phyloP scores from a whole-genome alignment of 2,329 filamentous ascomycete genomes.

The Colletotrichum sp. region DNA sequence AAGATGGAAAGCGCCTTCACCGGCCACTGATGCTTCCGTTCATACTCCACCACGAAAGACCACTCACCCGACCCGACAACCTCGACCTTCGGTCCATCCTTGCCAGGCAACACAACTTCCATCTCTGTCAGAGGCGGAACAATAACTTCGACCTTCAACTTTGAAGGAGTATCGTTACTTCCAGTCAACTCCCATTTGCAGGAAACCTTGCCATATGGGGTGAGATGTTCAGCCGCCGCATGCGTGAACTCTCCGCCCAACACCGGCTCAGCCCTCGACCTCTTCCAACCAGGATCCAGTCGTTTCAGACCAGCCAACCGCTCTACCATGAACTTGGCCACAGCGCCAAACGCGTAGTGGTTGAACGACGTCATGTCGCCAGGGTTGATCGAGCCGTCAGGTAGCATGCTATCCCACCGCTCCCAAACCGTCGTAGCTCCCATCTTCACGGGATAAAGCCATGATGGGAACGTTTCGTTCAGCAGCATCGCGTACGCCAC shows the following conservation, averaged over 20 bases:
- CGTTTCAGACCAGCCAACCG: slow-evolving; percentile 25
- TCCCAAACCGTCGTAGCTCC: slow-evolving; percentile 46
- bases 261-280: neutral
- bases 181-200: neutral
- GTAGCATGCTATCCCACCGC: slow-evolving; percentile 43
- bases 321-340: slow-evolving; percentile 40
- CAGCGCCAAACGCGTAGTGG: slow-evolving; percentile 43
- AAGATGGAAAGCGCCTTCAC: neutral
- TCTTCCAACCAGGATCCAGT: slow-evolving; percentile 27
- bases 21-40: slow-evolving; percentile 1
- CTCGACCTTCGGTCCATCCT: neutral
- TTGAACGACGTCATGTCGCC: slow-evolving; percentile 47
- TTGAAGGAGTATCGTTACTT: neutral
- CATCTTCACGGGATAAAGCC: slow-evolving; percentile 43
- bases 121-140: slow-evolving; percentile 12
- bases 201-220: neutral
- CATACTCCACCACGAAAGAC: neutral
- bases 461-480: slow-evolving; percentile 36
- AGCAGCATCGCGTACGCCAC: slow-evolving; percentile 40
- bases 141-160: neutral
- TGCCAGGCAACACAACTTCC: slow-evolving; percentile 12
- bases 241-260: neutral
- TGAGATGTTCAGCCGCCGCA: neutral
- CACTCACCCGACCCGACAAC: slow-evolving; percentile 1
- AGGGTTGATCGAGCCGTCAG: slow-evolving; percentile 40